A percentile compares a stretch with the other conserved stretches of the same genome.
Conservation (phyloP, 2,329 filamentous ascomycete genomes). For the Xylariaceae sp. region DNA sequence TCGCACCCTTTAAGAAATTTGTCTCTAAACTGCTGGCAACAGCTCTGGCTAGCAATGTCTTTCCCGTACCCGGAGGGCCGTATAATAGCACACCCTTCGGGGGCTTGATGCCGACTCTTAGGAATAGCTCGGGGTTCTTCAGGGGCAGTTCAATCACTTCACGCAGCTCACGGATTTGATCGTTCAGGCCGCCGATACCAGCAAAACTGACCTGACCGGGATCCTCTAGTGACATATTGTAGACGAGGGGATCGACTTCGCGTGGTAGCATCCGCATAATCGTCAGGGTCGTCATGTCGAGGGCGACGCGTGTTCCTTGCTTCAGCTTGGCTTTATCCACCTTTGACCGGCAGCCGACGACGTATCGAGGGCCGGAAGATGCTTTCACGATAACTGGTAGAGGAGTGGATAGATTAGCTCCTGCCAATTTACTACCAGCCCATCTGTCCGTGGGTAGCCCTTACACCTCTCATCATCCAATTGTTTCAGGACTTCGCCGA, state of each 20-base stretch:
- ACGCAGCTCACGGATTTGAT: constrained; percentile 94
- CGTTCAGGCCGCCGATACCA: constrained; percentile 94
- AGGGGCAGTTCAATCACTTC: constrained; percentile 97
- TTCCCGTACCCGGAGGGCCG: constrained; percentile 93
- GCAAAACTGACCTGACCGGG: constrained; percentile 97
- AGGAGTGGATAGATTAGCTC: constrained; percentile 7
- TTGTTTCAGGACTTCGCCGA: constrained; percentile 98
- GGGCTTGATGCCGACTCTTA: constrained; percentile 96
- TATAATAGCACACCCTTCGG: constrained; percentile 97
- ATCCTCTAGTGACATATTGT: constrained; percentile 99
- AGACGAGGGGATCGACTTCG: constrained; percentile 96
- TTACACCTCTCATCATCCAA: constrained; percentile 96
- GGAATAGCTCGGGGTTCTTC: constrained; percentile 97
- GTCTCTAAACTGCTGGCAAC: constrained; percentile 96
- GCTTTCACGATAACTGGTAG: constrained; percentile 90
- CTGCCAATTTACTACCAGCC: not conserved
- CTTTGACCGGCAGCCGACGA: constrained; percentile 96
- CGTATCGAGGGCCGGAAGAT: constrained; percentile 93
- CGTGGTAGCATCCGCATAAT: constrained; percentile 99
- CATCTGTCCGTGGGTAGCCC: constrained; percentile 34
- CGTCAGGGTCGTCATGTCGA: constrained; percentile 98
- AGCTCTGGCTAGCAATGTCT: constrained; percentile 88
- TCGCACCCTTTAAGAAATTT: constrained; percentile 90
- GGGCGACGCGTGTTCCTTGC: constrained; percentile 93
- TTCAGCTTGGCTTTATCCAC: constrained; percentile 97